Base-by-base conservation (phyloP, 2,329 filamentous ascomycete genomes). In the Calonectria multiphialidica region DNA sequence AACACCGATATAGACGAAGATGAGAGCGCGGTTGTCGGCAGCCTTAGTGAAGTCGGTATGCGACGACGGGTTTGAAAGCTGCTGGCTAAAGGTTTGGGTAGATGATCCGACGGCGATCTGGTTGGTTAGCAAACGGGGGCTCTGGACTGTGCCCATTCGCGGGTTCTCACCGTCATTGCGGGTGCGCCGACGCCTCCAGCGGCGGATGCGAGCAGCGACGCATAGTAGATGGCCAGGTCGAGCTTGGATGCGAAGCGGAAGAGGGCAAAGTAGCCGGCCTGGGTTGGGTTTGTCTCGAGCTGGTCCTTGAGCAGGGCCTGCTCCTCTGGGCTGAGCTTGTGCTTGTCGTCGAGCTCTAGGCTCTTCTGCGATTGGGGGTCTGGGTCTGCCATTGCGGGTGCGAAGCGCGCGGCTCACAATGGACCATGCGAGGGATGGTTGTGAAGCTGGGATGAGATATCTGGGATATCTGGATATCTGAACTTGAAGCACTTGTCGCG, bases 1-100 rank as follows among this genome's bases (percentile, higher is more conserved):
- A 70, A 96, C 91, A 45, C 90, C 94, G 61, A 97, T 88, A 81
- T 96, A 96, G 40, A 97, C 85, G 74, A 96, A 95, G 82, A 96
- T 62, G 57, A 96, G 35, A 95, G 84, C 18, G 94, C 92, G 3
- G 47, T 55, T 1, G 57, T 45, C 7, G 12, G 47, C 77, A 93
- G 88, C 84, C 63, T 83, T 71, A 66, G 87, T 86, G 83, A 95
- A 95, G 0, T 86, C 83, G 37, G 84, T 79, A 42, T 86, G 86
- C 1, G 83, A 78, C 2, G 87, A 83, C 0, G 57, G 37, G 37
- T 45, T 30, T 2, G 28, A 28, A 16, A 62, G 16, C 25, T 44
- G 40, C 16, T 62, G 16, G 40, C 57, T 62, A n/a, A 62, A 62
- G n/a, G 57, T 62, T 45, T 45, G 37, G 15, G 57, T 62, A 15